Conservation (phyloP, 352 stramenopile genomes). For the Phytophthora idaei region DNA sequence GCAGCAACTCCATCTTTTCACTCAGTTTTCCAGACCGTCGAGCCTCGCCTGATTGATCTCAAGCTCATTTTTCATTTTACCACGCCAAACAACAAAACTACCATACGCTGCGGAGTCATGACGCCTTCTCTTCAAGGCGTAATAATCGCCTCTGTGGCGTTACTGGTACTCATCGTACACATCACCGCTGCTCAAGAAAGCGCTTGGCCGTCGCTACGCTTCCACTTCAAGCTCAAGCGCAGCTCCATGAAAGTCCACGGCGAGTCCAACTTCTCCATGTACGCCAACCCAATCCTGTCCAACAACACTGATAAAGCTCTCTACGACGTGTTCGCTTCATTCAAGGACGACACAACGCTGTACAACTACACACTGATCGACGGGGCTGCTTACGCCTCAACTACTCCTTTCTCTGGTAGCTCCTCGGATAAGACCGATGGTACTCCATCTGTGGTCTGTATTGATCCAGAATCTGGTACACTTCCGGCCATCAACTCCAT, state of each 20-base stretch:
- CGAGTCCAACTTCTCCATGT: constrained; percentile 33
- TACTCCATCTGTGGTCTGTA: constrained; percentile 12
- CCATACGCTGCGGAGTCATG: background rate
- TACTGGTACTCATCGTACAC: background rate
- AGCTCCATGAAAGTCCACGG: constrained; percentile 38
- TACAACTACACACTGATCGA: constrained; percentile 38
- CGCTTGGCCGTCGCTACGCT: constrained; percentile 25
- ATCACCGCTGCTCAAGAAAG: background rate
- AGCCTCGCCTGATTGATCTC: too few species aligned
- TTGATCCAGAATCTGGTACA: constrained; percentile 16
- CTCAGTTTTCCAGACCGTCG: too few species aligned
- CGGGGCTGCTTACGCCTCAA: constrained; percentile 23
- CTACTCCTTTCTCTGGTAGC: background rate
- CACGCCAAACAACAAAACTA: background rate
- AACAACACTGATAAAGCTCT: constrained; percentile 18
- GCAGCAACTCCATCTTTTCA: too few species aligned
- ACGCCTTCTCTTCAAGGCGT: background rate
- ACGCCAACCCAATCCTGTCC: constrained; percentile 29
- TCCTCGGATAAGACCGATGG: background rate
- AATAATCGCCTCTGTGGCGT: background rate
- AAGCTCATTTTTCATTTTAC: background rate
- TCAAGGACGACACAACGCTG: constrained; percentile 16
- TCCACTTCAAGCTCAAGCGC: constrained; percentile 43
- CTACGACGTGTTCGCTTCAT: constrained; percentile 32
- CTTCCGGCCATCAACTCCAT: constrained; percentile 21